A percentile compares a stretch with the other conserved stretches of the same genome.
Conservation (phyloP, 2,329 filamentous ascomycete genomes). For the Stemphylium beticola region DNA sequence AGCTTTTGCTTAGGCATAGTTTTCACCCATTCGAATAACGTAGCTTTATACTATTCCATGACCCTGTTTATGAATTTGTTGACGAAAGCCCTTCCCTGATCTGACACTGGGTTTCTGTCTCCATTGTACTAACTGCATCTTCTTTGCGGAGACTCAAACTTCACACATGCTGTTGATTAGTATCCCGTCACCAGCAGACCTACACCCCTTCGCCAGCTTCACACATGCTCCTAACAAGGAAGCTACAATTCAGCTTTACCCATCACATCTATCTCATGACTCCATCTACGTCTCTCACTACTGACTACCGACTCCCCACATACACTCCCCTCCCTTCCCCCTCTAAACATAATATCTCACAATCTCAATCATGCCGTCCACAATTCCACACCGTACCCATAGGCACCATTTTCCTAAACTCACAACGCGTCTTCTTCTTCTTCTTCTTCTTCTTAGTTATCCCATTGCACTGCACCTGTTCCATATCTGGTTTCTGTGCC, state of each 20-base stretch:
- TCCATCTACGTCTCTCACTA: not conserved
- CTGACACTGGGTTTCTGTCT: too few species aligned
- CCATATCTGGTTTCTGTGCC: too few species aligned
- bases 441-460: not conserved
- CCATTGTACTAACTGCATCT: too few species aligned
- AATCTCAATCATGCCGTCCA: not conserved
- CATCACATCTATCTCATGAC: not conserved
- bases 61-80: too few species aligned
- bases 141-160: too few species aligned
- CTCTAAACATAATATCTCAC: not conserved
- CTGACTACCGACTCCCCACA: too few species aligned
- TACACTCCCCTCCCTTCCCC: not conserved
- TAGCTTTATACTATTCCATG: not conserved
- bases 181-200: too few species aligned
- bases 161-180: too few species aligned
- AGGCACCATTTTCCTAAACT: not conserved
- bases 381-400: conserved; percentile 1
- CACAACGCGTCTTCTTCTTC: not conserved
- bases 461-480: not conserved
- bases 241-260: not conserved
- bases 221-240: too few species aligned
- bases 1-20: not conserved
- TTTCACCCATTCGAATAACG: not conserved
- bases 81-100: too few species aligned
- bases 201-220: too few species aligned